Conservation (phyloP, 768 basidiomycete genomes). For the Naganishia antarctica region DNA sequence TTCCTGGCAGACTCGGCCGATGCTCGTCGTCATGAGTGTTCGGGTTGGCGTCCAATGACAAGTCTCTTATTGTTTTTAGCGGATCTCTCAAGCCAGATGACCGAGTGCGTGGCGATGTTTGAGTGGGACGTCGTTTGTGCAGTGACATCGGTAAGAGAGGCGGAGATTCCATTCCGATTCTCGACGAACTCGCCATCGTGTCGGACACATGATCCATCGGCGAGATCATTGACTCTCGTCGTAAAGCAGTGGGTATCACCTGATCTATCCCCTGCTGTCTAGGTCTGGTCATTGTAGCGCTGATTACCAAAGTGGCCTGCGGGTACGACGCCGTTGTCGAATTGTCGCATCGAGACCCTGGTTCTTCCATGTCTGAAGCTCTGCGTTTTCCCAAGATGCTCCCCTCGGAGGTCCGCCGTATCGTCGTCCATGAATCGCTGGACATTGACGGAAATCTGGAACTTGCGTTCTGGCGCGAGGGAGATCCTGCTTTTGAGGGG, state of each 20-base stretch:
- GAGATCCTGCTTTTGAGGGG: too few species aligned
- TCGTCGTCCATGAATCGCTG: neutral
- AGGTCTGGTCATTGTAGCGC: too few species aligned
- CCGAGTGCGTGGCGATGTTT: neutral
- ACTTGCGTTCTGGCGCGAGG: too few species aligned
- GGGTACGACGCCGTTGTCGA: too few species aligned
- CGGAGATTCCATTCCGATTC: neutral
- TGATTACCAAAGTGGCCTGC: too few species aligned
- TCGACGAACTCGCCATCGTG: neutral
- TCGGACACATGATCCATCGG: neutral
- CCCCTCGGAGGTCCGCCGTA: neutral
- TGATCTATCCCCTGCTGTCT: neutral
- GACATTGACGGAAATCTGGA: neutral
- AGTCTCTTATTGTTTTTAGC: neutral
- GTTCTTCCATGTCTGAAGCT: neutral
- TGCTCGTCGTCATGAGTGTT: neutral
- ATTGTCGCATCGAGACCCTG: neutral
- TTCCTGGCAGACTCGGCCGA: slow-evolving; percentile 39
- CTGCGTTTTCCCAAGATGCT: neutral
- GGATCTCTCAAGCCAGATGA: neutral
- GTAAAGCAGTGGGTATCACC: neutral
- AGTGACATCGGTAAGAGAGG: neutral
- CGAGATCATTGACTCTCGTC: slow-evolving; percentile 9
- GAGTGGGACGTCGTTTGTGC: neutral
- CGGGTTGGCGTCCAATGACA: neutral